phyloP scores from a whole-genome alignment of 2,329 filamentous ascomycete genomes.

The Juglanconis juglandina region DNA sequence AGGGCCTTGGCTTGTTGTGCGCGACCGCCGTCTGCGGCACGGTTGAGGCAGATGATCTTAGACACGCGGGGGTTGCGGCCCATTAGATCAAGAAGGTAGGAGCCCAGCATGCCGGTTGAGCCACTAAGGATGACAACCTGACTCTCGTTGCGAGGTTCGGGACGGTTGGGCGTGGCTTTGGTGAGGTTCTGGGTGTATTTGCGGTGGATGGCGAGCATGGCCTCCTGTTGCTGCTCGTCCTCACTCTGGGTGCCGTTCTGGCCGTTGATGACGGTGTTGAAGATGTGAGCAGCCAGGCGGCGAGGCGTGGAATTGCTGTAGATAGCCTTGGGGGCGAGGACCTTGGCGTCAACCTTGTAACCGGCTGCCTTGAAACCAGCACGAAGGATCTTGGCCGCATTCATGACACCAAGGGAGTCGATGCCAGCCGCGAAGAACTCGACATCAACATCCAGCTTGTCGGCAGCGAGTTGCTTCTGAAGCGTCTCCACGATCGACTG shows the following conservation, averaged over 20 bases:
- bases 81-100: slow-evolving; percentile 35
- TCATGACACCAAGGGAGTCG: slow-evolving; percentile 38
- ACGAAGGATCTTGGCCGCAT: slow-evolving; percentile 19
- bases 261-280: slow-evolving; percentile 2
- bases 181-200: slow-evolving; percentile 30
- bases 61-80: slow-evolving; percentile 31
- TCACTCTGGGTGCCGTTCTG: slow-evolving; percentile 13
- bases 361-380: slow-evolving; percentile 21
- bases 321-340: slow-evolving; percentile 24
- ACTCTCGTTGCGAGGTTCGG: slow-evolving; percentile 21
- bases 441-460: slow-evolving; percentile 22
- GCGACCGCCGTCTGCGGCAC: slow-evolving; percentile 35
- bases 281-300: slow-evolving; percentile 24
- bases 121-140: slow-evolving; percentile 37
- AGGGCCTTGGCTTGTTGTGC: slow-evolving; percentile 35
- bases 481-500: slow-evolving; percentile 24
- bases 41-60: slow-evolving; percentile 44
- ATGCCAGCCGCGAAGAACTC: slow-evolving; percentile 38
- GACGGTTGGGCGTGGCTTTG: slow-evolving; percentile 19
- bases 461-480: slow-evolving; percentile 17
- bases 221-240: slow-evolving; percentile 15
- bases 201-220: slow-evolving; percentile 20
- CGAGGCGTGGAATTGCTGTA: slow-evolving; percentile 29
- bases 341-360: slow-evolving; percentile 8
- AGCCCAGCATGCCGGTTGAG: slow-evolving; percentile 37